Conservation (phyloP, 805 yeast genomes). For the Ogataea minuta region DNA sequence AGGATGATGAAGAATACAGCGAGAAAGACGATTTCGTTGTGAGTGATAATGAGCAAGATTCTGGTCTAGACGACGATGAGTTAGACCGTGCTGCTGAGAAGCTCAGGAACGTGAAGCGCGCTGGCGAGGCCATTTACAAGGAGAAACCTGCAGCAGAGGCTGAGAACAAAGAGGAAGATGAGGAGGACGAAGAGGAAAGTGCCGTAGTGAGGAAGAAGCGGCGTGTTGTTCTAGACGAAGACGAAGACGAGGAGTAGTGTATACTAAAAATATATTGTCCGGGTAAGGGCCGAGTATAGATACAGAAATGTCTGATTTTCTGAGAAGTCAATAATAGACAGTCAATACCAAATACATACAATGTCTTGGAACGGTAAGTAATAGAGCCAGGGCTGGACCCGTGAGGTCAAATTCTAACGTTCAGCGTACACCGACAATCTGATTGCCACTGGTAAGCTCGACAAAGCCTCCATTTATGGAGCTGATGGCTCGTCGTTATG, state of each 20-base stretch:
- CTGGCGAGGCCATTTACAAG: constrained; percentile 52
- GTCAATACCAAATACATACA: not conserved
- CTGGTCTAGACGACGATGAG: constrained; percentile 35
- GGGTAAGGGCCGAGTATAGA: constrained; percentile 7
- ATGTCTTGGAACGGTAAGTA: constrained; percentile 39
- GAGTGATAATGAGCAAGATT: constrained; percentile 36
- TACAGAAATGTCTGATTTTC: not conserved
- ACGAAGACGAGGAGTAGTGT: constrained; percentile 40
- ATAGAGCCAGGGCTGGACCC: not conserved
- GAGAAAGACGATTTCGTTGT: constrained; percentile 37
- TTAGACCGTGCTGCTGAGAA: constrained; percentile 58
- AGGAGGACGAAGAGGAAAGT: constrained; percentile 47
- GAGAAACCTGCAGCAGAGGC: not conserved
- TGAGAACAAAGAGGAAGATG: constrained; percentile 35
- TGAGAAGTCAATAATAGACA: constrained; percentile 8
- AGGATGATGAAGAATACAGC: constrained; percentile 29
- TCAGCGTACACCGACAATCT: constrained; percentile 94
- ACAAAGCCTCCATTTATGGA: constrained; percentile 89
- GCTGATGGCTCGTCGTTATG: constrained; percentile 93
- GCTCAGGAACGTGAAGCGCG: constrained; percentile 51
- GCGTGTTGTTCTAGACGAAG: constrained; percentile 48
- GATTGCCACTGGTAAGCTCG: constrained; percentile 81
- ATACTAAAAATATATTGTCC: constrained; percentile 6
- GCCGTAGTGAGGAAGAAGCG: constrained; percentile 44
- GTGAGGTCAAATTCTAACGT: constrained; percentile 5